These are phyloP conservation scores for Phytophthora foliorum DNA, from an alignment of 352 stramenopile species.

Conservation along the genomic window DNA sequence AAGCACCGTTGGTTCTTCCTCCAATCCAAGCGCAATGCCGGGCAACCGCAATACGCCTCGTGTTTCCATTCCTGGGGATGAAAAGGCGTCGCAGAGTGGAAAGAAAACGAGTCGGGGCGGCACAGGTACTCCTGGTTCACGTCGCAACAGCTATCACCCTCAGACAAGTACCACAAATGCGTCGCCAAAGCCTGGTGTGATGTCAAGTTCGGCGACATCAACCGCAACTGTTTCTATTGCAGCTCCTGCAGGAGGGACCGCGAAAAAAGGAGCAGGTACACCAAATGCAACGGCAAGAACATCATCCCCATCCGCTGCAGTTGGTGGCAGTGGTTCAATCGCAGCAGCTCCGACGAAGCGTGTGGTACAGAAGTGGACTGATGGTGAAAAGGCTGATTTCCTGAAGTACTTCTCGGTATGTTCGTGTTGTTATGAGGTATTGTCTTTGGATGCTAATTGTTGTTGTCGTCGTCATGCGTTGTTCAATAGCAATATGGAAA, in stretches of 20 bases:
- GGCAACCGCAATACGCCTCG: constrained; percentile 29
- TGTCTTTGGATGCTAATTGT: background rate
- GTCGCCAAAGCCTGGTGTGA: constrained; percentile 22
- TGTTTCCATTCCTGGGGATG: constrained; percentile 46
- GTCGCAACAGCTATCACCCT: constrained; percentile 39
- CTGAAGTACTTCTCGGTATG: constrained; percentile 89
- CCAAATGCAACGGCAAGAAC: constrained; percentile 21
- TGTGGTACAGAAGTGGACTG: constrained; percentile 93
- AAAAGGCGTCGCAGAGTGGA: constrained; percentile 41
- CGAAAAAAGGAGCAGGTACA: constrained; percentile 25
- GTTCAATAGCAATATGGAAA: constrained; percentile 82
- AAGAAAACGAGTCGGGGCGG: constrained; percentile 59
- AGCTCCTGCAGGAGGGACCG: constrained; percentile 6
- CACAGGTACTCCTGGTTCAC: constrained; percentile 35
- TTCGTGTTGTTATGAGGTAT: background rate
- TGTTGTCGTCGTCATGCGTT: constrained; percentile 11
- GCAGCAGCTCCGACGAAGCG: constrained; percentile 62
- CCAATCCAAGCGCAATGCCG: constrained; percentile 11
- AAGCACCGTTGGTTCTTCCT: constrained; percentile 24
- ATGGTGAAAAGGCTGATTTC: constrained; percentile 90
- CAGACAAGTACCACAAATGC: constrained; percentile 18
- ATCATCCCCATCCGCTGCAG: constrained; percentile 26
- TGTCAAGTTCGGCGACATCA: constrained; percentile 2
- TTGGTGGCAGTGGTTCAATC: constrained; percentile 15
- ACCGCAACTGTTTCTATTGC: constrained; percentile 6